Evolutionary conservation across 495 filamentous ascomycete species (phyloP).

Genomic region (Annulohypoxylon nitens): DNA sequence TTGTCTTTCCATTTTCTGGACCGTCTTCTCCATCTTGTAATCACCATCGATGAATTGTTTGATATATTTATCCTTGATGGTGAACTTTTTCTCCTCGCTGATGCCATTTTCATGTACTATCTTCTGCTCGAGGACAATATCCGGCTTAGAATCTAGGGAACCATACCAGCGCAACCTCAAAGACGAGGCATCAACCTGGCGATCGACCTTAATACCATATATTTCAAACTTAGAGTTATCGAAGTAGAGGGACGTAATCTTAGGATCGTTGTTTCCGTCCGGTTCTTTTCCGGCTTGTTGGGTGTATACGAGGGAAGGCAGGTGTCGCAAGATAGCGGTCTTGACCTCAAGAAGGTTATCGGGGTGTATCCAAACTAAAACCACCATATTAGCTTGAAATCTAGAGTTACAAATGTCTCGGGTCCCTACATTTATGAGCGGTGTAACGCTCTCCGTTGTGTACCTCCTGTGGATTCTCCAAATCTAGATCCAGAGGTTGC

Average conservation of each 20-base stretch:
- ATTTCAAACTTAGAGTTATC: conserved; percentile 87
- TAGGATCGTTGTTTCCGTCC: conserved; percentile 82
- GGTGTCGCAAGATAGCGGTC: conserved; percentile 88
- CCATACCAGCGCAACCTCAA: conserved; percentile 93
- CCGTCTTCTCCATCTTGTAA: conserved; percentile 91
- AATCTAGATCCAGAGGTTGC: conserved; percentile 51
- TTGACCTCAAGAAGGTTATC: conserved; percentile 97
- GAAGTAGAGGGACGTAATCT: conserved; percentile 95
- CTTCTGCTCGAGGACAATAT: conserved; percentile 91
- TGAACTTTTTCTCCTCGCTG: conserved; percentile 81
- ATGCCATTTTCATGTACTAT: conserved; percentile 78
- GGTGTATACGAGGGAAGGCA: conserved; percentile 94
- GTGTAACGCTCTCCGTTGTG: conserved; percentile 77
- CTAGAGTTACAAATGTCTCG: not conserved
- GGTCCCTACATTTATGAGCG: conserved; percentile 83
- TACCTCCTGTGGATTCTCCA: conserved; percentile 57
- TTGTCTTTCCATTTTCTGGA: conserved; percentile 83
- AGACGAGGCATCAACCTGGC: conserved; percentile 81
- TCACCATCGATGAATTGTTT: conserved; percentile 87
- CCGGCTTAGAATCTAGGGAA: conserved; percentile 78
- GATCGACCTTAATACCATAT: conserved; percentile 86
- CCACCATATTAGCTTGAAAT: conserved; percentile 28
- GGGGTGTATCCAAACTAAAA: conserved; percentile 87
- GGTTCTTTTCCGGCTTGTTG: conserved; percentile 83
- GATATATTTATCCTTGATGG: conserved; percentile 93